These are phyloP conservation scores for Begonia peltatifolia DNA, from an alignment of 306 rosid species.

Conservation along the genomic window DNA sequence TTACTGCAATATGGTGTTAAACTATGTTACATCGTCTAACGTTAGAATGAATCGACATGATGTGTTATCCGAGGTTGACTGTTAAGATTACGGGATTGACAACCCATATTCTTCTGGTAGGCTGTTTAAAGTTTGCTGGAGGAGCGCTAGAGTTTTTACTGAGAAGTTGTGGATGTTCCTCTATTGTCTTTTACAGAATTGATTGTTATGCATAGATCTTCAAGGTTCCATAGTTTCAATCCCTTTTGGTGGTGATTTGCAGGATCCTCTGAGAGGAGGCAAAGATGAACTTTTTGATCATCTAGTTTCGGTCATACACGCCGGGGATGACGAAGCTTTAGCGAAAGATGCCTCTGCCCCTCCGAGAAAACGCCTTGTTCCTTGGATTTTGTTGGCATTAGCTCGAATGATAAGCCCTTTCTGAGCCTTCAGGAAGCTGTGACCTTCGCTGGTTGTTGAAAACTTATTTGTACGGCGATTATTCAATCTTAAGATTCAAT, in stretches of 20 bases:
- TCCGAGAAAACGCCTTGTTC: slow-evolving; percentile 63
- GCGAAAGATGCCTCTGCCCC: slow-evolving; percentile 49
- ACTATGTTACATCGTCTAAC: background rate
- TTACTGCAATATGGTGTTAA: background rate
- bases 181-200: too few species aligned
- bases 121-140: too few species aligned
- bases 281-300: slow-evolving; percentile 65
- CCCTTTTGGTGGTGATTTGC: slow-evolving; percentile 5
- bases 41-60: background rate
- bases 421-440: slow-evolving; percentile 3
- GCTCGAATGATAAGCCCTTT: slow-evolving; percentile 73
- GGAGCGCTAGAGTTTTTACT: too few species aligned
- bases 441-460: too few species aligned
- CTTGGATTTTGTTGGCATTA: slow-evolving; percentile 61
- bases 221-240: background rate
- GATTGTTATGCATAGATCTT: background rate
- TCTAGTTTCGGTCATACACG: slow-evolving; percentile 47
- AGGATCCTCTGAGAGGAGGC: slow-evolving; percentile 98
- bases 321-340: slow-evolving; percentile 58
- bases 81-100: background rate
- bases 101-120: too few species aligned
- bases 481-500: too few species aligned
- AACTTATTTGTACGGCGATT: too few species aligned
- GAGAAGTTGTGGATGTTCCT: too few species aligned
- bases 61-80: background rate